Evolutionary conservation across 2,329 filamentous ascomycete species (phyloP).

Genomic region (Diplodia seriata): DNA sequence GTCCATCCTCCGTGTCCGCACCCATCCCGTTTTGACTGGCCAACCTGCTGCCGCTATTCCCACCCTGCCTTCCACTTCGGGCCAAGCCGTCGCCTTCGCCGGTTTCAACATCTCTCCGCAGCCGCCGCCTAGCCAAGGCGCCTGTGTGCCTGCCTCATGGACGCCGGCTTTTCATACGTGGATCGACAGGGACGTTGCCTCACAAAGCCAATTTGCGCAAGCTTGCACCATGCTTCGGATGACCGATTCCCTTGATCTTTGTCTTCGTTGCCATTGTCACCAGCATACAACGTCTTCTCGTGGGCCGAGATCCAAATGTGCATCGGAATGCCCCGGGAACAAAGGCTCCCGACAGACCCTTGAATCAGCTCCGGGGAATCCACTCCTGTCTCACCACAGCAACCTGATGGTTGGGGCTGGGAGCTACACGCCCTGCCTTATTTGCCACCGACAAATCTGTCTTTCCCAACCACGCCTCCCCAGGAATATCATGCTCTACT

Average conservation of each 20-base stretch:
- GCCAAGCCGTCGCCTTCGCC: neutral
- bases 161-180: neutral
- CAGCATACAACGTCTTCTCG: too few relatives aligned
- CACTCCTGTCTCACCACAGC: neutral
- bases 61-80: neutral
- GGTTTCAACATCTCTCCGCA: too few relatives aligned
- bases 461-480: too few relatives aligned
- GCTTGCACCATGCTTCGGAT: neutral
- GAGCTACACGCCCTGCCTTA: neutral
- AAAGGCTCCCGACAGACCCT: neutral
- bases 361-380: neutral
- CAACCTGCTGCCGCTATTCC: neutral
- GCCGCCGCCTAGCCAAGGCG: neutral
- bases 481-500: too few relatives aligned
- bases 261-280: neutral
- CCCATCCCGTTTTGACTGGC: neutral
- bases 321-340: slow-evolving; percentile 7
- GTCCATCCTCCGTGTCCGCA: neutral
- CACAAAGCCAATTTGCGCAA: neutral
- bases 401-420: neutral
- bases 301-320: neutral
- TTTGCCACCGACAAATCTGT: too few relatives aligned
- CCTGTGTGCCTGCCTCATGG: too few relatives aligned
- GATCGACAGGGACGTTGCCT: neutral
- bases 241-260: neutral